Conservation (phyloP, 768 basidiomycete species). For the Leccinellum albellum region DNA sequence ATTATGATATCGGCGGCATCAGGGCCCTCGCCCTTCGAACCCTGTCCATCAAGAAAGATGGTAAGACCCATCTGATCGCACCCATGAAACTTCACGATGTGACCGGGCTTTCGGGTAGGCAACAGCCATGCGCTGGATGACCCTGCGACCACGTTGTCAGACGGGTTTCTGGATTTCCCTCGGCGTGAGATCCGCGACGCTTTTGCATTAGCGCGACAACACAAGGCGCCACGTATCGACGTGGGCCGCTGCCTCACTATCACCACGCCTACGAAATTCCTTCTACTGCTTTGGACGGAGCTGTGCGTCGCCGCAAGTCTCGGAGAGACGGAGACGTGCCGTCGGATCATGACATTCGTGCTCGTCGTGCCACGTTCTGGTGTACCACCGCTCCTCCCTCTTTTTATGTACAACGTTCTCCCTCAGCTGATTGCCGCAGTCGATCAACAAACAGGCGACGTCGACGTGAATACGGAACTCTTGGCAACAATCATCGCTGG, state of each 20-base stretch:
- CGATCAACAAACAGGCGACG: conserved; percentile 53
- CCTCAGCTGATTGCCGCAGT: conserved; percentile 54
- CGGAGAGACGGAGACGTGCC: conserved; percentile 59
- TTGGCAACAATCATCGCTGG: conserved; percentile 64
- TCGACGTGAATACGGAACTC: conserved; percentile 56
- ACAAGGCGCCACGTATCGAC: conserved; percentile 63
- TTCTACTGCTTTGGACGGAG: conserved; percentile 68
- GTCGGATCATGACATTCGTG: conserved; percentile 64
- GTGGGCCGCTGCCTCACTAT: conserved; percentile 62
- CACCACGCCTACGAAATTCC: conserved; percentile 56
- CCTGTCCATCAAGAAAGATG: conserved; percentile 35
- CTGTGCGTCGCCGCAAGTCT: conserved; percentile 48
- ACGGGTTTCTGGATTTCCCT: conserved; percentile 51
- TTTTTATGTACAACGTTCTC: conserved; percentile 66
- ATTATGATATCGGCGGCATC: conserved; percentile 38
- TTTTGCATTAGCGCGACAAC: conserved; percentile 53
- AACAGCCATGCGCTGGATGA: conserved; percentile 17
- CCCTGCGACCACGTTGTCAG: conserved; percentile 22
- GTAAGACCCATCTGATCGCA: conserved; percentile 25
- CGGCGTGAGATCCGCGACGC: conserved; percentile 55
- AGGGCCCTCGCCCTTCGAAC: conserved; percentile 38
- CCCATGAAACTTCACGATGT: background rate
- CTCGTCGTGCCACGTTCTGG: conserved; percentile 58
- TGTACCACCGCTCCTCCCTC: conserved; percentile 63
- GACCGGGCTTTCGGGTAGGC: conserved; percentile 12